These are phyloP conservation scores for Fusarium sp. DNA, from an alignment of 2,329 filamentous ascomycete species.

Conservation along the genomic window DNA sequence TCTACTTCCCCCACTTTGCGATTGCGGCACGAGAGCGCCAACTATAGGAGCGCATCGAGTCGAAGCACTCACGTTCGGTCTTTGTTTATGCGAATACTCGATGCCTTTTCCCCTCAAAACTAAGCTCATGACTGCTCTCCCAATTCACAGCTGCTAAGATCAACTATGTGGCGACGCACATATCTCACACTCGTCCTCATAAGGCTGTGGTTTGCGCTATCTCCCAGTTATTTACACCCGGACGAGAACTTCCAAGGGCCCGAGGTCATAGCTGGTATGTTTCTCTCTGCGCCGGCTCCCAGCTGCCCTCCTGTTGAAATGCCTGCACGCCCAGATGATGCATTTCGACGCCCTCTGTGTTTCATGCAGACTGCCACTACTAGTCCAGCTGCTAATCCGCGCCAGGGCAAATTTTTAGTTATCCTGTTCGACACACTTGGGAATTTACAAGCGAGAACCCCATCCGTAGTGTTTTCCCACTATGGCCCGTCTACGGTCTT, in stretches of 20 bases:
- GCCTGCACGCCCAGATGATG: too few species aligned
- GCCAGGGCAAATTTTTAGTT: slow-evolving; percentile 88
- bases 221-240: slow-evolving; percentile 95
- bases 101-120: slow-evolving; percentile 28
- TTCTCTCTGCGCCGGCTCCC: not conserved
- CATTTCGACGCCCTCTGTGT: not conserved
- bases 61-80: not conserved
- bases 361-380: not conserved
- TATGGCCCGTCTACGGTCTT: slow-evolving; percentile 94
- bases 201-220: slow-evolving; percentile 92
- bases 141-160: slow-evolving; percentile 30
- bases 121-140: slow-evolving; percentile 42
- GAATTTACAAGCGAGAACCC: slow-evolving; percentile 90
- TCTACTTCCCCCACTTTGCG: not conserved
- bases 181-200: slow-evolving; percentile 86
- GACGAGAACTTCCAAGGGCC: slow-evolving; percentile 99
- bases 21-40: slow-evolving; percentile 9
- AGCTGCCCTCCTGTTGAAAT: not conserved
- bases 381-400: slow-evolving; percentile 17
- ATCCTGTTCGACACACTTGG: slow-evolving; percentile 90
- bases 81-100: slow-evolving; percentile 28
- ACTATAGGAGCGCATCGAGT: not conserved
- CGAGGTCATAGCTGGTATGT: slow-evolving; percentile 92
- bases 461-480: slow-evolving; percentile 92
- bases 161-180: slow-evolving; percentile 85